Base-by-base conservation (phyloP, 164 flowering plant species). In the Sextonia rubra region DNA sequence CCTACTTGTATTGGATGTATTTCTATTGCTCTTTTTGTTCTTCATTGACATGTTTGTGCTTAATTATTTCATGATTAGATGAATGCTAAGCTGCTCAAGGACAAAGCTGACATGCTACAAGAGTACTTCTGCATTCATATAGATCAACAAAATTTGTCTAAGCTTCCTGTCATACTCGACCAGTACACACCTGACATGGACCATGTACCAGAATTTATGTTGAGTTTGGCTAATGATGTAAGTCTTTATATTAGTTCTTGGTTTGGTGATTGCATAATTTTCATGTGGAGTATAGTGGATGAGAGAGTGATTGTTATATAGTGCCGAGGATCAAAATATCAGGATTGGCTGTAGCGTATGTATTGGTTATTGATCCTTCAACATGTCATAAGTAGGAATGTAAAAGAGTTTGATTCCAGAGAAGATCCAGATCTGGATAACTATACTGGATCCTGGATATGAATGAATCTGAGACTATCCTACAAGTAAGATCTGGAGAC, bases 171-270 rank as follows among this genome's bases (percentile, higher is more conserved):
- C 49, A 74, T 92, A 78, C 91, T 94, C 68, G 97, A 94, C 69
- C 99, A 94, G 77, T 88, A 91, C 81, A 87, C 94, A 12, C 99
- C 99, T 74, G 94, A 91, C 81, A 91, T 91, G 94, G 99, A 94
- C 77, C 91, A 86, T 48, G 79, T 92, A 71, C 99, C 97, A 49
- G 97, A 94, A 71, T 89, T 94, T 80, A 78, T 82, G 6, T 88
- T 92, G 68, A 83, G 87, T 77, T 81, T 94, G 84, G 97, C 91
- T 58, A 94, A 92, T 74, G 97, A 94, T 82, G 97, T 93, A 82
- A 37, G 92, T 86, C 30, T 26, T 15, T 2, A 23, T 61, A 49
- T 68, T 68, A 27, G 26, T 44, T 71, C 27, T 64, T 62, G 30
- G 24, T 27, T 64, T 64, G 47, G 17, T 64, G 27, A 27, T 64